A percentile compares a stretch with the other conserved stretches of the same genome.
These are phyloP conservation scores for Speleostelium caveatum DNA, from an alignment of 78 protist species.

Conservation along the genomic window DNA sequence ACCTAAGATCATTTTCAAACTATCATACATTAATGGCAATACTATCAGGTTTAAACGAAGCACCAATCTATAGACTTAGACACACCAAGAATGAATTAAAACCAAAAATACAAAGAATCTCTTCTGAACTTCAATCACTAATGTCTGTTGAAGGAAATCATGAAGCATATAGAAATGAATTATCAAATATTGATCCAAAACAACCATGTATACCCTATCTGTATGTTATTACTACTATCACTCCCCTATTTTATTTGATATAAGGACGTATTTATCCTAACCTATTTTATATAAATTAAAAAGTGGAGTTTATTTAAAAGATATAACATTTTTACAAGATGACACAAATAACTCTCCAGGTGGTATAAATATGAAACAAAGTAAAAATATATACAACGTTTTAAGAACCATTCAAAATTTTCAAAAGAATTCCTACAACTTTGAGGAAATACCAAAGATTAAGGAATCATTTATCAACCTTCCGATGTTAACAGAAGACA, in stretches of 20 bases:
- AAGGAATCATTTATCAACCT: constrained; percentile 20
- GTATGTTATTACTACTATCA: neutral
- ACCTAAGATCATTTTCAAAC: constrained; percentile 26
- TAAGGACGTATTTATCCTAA: neutral
- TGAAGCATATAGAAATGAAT: constrained; percentile 58
- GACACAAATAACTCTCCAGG: constrained; percentile 6
- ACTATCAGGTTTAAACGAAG: constrained; percentile 63
- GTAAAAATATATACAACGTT: constrained; percentile 47
- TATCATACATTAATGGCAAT: constrained; percentile 72
- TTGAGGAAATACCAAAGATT: constrained; percentile 46
- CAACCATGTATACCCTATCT: constrained; percentile 71
- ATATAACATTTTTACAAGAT: constrained; percentile 65
- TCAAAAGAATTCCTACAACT: constrained; percentile 58
- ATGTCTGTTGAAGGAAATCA: constrained; percentile 79
- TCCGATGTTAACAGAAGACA: constrained; percentile 44
- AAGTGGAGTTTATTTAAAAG: constrained; percentile 73
- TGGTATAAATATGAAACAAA: constrained; percentile 56
- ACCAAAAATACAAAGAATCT: constrained; percentile 54
- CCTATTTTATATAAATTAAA: neutral
- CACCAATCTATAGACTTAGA: constrained; percentile 37
- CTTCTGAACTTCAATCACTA: constrained; percentile 49
- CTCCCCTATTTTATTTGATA: neutral
- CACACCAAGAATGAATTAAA: constrained; percentile 42
- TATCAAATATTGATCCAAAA: constrained; percentile 24
- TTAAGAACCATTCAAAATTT: constrained; percentile 26